Percentiles rank a stretch among this genome's conserved stretches.
Conservation (phyloP, 2,329 filamentous ascomycete species). For the Cercospora beticola region DNA sequence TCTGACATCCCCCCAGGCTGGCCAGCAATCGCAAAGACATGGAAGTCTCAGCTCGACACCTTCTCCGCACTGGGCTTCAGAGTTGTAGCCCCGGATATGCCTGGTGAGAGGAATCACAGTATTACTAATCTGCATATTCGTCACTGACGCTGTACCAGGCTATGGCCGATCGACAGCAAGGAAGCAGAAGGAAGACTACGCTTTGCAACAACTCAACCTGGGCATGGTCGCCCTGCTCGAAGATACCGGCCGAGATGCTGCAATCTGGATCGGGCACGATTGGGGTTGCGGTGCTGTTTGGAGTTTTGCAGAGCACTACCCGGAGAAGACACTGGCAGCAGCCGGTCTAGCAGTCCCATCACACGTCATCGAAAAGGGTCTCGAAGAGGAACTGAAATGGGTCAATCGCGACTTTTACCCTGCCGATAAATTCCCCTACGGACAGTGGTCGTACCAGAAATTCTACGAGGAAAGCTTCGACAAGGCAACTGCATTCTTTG, state of each 20-base stretch:
- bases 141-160: conserved; percentile 14
- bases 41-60: conserved; percentile 39
- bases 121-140: neutral
- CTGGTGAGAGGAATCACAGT: conserved; percentile 17
- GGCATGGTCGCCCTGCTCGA: conserved; percentile 43
- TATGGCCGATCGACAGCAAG: conserved; percentile 39
- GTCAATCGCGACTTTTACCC: conserved; percentile 51
- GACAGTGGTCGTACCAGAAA: conserved; percentile 40
- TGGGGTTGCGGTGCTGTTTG: conserved; percentile 43
- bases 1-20: conserved; percentile 24
- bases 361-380: conserved; percentile 43
- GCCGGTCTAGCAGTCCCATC: conserved; percentile 44
- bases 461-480: conserved; percentile 37
- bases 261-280: conserved; percentile 52
- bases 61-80: conserved; percentile 34
- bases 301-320: conserved; percentile 30
- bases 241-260: conserved; percentile 40
- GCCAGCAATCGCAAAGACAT: conserved; percentile 40
- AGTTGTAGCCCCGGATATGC: conserved; percentile 38
- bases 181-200: conserved; percentile 35
- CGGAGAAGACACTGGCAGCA: conserved; percentile 36
- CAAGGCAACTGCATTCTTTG: conserved; percentile 24
- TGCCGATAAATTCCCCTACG: conserved; percentile 42
- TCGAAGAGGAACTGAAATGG: conserved; percentile 38
- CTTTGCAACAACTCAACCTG: conserved; percentile 33